A percentile compares a stretch with the other conserved stretches of the same genome.
Evolutionary conservation across 768 basidiomycete species (phyloP).

Genomic region (Lactifluus rugatus): DNA sequence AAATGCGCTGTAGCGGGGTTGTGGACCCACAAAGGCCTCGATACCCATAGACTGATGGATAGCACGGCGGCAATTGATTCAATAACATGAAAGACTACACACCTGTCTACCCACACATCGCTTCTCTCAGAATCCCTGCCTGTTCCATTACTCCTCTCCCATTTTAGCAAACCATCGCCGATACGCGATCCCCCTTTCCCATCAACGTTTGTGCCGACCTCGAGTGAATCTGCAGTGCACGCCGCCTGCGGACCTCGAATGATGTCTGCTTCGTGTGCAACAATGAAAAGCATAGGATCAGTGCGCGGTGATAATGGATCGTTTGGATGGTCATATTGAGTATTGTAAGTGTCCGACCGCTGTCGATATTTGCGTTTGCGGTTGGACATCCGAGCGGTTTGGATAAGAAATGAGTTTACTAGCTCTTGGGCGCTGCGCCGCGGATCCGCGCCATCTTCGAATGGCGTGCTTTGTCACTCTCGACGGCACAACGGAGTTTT

Average conservation of each 20-base stretch:
- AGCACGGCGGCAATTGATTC: not conserved
- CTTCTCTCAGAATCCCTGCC: not conserved
- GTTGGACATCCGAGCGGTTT: slow-evolving; percentile 6
- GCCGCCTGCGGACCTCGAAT: slow-evolving; percentile 41
- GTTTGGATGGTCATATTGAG: not conserved
- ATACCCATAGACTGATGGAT: not conserved
- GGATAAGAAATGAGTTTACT: not conserved
- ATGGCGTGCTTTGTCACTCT: too few relatives aligned
- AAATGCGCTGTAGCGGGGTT: not conserved
- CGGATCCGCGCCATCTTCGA: too few relatives aligned
- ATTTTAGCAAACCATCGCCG: slow-evolving; percentile 29
- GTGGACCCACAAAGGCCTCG: not conserved
- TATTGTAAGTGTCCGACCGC: not conserved
- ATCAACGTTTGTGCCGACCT: slow-evolving; percentile 21
- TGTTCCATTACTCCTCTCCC: slow-evolving; percentile 1
- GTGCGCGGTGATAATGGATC: not conserved
- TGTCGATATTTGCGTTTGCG: slow-evolving; percentile 21
- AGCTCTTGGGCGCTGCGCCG: too few relatives aligned
- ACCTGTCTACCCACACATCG: slow-evolving; percentile 76
- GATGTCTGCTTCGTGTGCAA: slow-evolving; percentile 72
- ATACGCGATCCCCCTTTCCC: slow-evolving; percentile 17
- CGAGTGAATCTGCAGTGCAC: slow-evolving; percentile 30
- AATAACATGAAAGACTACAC: slow-evolving; percentile 30
- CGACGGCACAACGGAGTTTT: too few relatives aligned
- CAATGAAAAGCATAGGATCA: slow-evolving; percentile 31